These are phyloP conservation scores for Lyophyllum semitale DNA, from an alignment of 768 basidiomycete species.

Conservation along the genomic window DNA sequence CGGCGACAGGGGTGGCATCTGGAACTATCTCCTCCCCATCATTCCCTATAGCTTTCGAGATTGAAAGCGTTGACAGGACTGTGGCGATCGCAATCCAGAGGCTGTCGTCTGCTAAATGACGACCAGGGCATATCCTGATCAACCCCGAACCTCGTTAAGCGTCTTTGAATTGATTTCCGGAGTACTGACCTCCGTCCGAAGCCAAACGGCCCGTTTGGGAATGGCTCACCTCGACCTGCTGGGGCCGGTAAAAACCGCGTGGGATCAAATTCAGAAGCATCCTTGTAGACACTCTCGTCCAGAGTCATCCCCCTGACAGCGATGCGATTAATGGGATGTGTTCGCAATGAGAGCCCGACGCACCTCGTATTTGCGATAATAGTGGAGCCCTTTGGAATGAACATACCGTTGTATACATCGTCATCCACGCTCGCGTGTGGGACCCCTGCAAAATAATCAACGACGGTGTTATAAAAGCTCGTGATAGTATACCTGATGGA, in stretches of 20 bases:
- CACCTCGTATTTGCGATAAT: conserved; percentile 22
- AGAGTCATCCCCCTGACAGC: conserved; percentile 30
- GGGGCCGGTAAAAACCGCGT: conserved; percentile 27
- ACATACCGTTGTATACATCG: conserved; percentile 12
- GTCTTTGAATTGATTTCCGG: not conserved
- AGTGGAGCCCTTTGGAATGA: conserved; percentile 21
- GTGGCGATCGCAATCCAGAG: conserved; percentile 24
- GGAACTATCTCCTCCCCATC: not conserved
- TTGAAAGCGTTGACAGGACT: conserved; percentile 11
- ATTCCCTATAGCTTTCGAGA: not conserved
- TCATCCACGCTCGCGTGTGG: no score
- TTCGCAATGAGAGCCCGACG: not conserved
- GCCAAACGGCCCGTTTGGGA: conserved; percentile 30
- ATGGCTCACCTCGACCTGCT: conserved; percentile 18
- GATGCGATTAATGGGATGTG: not conserved
- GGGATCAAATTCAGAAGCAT: conserved; percentile 28
- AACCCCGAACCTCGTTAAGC: not conserved
- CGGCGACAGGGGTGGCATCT: not conserved
- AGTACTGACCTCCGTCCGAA: conserved; percentile 32
- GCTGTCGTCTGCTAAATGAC: conserved; percentile 24
- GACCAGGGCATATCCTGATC: conserved; percentile 27
- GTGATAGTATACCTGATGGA: not conserved
- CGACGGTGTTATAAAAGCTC: not conserved
- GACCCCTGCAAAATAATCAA: no score
- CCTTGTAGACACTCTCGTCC: conserved; percentile 27